Evolutionary conservation across 192 early-diverging fungal species (phyloP).

Genomic region (Ambispora gerdemannii): DNA sequence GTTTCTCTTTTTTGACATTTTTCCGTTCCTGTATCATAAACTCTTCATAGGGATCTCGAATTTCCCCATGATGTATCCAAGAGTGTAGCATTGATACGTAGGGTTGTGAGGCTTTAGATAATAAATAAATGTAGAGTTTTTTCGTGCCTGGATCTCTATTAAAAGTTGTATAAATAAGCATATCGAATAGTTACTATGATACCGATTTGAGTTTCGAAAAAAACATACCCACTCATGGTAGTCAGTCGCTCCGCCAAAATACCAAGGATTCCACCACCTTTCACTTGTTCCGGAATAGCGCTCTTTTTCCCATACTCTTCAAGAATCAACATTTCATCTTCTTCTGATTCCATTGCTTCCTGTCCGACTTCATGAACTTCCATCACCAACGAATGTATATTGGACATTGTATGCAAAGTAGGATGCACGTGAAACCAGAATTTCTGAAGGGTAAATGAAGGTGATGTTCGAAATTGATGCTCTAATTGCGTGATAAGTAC

Average conservation of each 20-base stretch:
- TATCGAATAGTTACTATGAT: not conserved
- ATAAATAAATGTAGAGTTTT: constrained; percentile 74
- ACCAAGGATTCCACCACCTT: constrained; percentile 77
- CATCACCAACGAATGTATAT: constrained; percentile 43
- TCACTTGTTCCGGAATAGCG: constrained; percentile 50
- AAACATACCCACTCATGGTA: constrained; percentile 61
- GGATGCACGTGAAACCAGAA: constrained; percentile 89
- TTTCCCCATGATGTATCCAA: constrained; percentile 90
- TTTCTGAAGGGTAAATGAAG: constrained; percentile 84
- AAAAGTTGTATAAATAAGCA: not conserved
- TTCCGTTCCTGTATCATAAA: constrained; percentile 85
- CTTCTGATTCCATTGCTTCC: constrained; percentile 32
- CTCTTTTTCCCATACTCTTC: constrained; percentile 33
- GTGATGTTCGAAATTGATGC: constrained; percentile 67
- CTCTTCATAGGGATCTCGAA: constrained; percentile 85
- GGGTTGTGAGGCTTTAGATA: constrained; percentile 74
- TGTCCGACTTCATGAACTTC: constrained; percentile 40
- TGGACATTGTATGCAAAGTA: constrained; percentile 56
- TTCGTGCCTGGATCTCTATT: constrained; percentile 67
- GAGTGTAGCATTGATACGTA: constrained; percentile 77
- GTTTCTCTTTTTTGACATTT: constrained; percentile 53
- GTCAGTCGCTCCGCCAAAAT: constrained; percentile 69
- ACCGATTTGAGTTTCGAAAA: not conserved
- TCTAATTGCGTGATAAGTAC: constrained; percentile 86
- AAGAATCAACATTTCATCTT: constrained; percentile 43